These are phyloP conservation scores for Grigorovia yakushimaensis DNA, from an alignment of 805 yeast genomes.

Conservation along the genomic window DNA sequence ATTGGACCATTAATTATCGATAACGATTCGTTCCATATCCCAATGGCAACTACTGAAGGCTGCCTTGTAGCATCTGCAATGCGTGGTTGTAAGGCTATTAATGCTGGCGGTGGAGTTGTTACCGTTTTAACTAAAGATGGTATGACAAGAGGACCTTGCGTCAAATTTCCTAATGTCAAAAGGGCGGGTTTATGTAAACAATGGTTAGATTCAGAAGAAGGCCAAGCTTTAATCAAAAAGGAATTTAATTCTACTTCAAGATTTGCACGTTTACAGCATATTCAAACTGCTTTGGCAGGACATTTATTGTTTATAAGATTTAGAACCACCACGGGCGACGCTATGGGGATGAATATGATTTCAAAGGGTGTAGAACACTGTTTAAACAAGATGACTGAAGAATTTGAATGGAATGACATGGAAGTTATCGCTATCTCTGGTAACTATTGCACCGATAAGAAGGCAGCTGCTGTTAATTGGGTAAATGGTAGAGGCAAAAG, in stretches of 20 bases:
- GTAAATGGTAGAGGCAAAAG: slow-evolving; percentile 98
- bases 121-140: slow-evolving; percentile 93
- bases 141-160: slow-evolving; percentile 99
- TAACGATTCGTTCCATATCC: slow-evolving; percentile 79
- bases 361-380: slow-evolving; percentile 94
- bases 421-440: slow-evolving; percentile 86
- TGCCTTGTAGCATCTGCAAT: slow-evolving; percentile 96
- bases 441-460: slow-evolving; percentile 95
- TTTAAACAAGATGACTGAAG: slow-evolving; percentile 73
- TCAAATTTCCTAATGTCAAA: slow-evolving; percentile 66
- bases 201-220: slow-evolving; percentile 95
- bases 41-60: slow-evolving; percentile 99
- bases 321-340: slow-evolving; percentile 99
- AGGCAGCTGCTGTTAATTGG: slow-evolving; percentile 98
- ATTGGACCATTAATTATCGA: slow-evolving; percentile 95
- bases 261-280: slow-evolving; percentile 86
- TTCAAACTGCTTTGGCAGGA: slow-evolving; percentile 93
- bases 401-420: slow-evolving; percentile 93
- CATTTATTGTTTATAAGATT: slow-evolving; percentile 79
- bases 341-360: slow-evolving; percentile 99
- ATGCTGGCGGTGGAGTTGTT: slow-evolving; percentile 91
- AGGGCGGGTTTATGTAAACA: slow-evolving; percentile 92
- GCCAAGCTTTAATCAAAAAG: slow-evolving; percentile 67
- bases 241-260: slow-evolving; percentile 96
- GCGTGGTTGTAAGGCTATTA: slow-evolving; percentile 98